A percentile compares a stretch with the other conserved stretches of the same genome.
Conservation (phyloP, 768 basidiomycete species). For the Rubroboletus pulcherrimus region DNA sequence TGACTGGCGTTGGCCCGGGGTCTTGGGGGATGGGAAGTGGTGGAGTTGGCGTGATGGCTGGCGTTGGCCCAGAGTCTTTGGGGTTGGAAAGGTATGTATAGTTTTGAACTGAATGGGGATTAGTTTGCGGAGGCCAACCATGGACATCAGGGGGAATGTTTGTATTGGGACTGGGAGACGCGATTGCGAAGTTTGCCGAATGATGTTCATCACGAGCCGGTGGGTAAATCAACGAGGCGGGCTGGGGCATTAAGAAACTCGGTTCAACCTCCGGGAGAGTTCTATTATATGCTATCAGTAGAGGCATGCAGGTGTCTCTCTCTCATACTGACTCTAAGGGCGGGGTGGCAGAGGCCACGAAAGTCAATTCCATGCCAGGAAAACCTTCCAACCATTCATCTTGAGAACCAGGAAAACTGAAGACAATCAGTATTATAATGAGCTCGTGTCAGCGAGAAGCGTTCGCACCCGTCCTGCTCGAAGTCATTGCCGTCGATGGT, state of each 20-base stretch:
- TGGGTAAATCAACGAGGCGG: no score
- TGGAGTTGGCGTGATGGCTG: not conserved
- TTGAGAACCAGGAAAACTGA: not conserved
- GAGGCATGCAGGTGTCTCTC: not conserved
- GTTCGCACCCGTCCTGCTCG: not conserved
- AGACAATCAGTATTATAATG: not conserved
- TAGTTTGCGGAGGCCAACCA: not conserved
- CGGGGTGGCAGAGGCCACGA: not conserved
- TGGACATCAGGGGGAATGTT: not conserved
- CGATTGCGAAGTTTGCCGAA: no score
- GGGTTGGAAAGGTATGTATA: not conserved
- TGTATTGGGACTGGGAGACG: no score
- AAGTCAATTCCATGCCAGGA: no score
- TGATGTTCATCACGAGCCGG: no score
- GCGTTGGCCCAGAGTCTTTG: not conserved
- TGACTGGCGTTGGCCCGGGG: not conserved
- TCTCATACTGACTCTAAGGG: not conserved
- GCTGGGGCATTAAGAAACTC: not conserved
- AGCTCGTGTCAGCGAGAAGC: not conserved
- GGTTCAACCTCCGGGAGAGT: not conserved
- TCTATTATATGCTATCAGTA: not conserved
- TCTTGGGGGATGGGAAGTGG: not conserved
- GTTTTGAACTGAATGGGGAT: not conserved
- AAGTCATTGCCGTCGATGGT: no score
- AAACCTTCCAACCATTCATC: not conserved